phyloP scores from a whole-genome alignment of 129 eudicot genomes.

The Saposhnikovia divaricata region DNA sequence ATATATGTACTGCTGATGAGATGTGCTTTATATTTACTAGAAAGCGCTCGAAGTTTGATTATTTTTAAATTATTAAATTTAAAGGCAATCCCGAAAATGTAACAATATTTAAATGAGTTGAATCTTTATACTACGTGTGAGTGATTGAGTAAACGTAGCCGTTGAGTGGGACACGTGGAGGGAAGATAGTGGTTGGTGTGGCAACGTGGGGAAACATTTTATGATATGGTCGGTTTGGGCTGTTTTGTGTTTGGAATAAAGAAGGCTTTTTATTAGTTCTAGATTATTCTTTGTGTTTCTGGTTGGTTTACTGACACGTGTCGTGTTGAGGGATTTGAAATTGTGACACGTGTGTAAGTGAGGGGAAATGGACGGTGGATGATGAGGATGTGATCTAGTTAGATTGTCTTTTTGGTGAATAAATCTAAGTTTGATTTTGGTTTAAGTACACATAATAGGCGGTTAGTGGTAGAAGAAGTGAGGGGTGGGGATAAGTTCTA shows the following conservation, averaged over 20 bases:
- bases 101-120: neutral
- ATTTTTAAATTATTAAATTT: neutral
- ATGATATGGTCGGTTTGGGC: neutral
- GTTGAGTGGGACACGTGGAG: constrained; percentile 4
- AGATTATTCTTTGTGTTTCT: constrained; percentile 5
- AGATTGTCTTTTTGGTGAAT: neutral
- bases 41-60: constrained; percentile 26
- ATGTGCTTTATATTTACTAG: constrained; percentile 3
- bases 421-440: too few relatives aligned
- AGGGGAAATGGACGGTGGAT: constrained; percentile 6
- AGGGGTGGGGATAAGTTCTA: too few relatives aligned
- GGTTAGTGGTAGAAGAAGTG: neutral
- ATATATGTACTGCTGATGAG: neutral
- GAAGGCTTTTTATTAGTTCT: neutral
- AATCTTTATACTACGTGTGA: neutral
- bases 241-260: neutral
- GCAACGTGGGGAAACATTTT: neutral
- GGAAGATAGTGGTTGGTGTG: neutral
- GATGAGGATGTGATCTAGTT: constrained; percentile 1
- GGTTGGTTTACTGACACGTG: neutral
- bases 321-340: neutral
- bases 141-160: neutral
- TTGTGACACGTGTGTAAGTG: neutral
- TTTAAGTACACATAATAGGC: too few relatives aligned
- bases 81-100: neutral